Base-by-base conservation (phyloP, 164 flowering plant genomes). In the Pachysandra terminalis region DNA sequence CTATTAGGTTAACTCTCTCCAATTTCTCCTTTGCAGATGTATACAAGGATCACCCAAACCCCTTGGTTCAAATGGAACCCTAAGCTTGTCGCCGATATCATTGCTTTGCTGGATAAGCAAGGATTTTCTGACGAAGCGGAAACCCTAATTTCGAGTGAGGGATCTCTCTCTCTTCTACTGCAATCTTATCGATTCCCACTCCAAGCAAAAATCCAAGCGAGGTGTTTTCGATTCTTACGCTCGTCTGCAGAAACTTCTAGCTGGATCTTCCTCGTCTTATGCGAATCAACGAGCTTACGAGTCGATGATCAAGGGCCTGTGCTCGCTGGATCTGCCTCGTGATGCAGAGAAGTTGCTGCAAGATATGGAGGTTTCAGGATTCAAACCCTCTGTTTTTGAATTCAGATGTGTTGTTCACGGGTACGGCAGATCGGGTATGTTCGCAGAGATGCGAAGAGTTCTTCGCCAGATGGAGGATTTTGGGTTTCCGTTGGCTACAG, bases 21-120 rank as follows among this genome's bases (percentile, higher is more conserved):
- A 32, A 3, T 32, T 32, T 32, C 37, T 32, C 5, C 37, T 32
- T 19, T 61, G 71, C 83, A 93, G 98, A 66, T 90, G 77, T 90
- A 88, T 67, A 41, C 65, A 21, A 78, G 69, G 66, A 84, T 90
- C 32, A 72, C 67, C 49, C 83, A 87, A 78, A 80, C 86, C 9
- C 40, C 85, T 1, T 90, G 98, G 96, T 93, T 85, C 70, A 58
- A 48, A 21, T 89, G 90, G 89, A 90, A 89, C 73, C 70, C 91
- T 0, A 93, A 86, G 79, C 70, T 87, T 21, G 82, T 80, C 0
- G 87, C 97, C 0, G 78, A 76, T 19, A 70, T 93, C 6, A 73
- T 84, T 19, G 90, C 92, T 9, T 72, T 79, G 63, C 75, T 89
- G 19, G 72, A 74, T 65, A 81, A 77, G 28, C 84, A 79, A 65